Percentiles rank a stretch among this genome's conserved stretches.
Evolutionary conservation across 2,329 filamentous ascomycete species (phyloP).

Genomic region (Aspergillus pseudoglaucus): DNA sequence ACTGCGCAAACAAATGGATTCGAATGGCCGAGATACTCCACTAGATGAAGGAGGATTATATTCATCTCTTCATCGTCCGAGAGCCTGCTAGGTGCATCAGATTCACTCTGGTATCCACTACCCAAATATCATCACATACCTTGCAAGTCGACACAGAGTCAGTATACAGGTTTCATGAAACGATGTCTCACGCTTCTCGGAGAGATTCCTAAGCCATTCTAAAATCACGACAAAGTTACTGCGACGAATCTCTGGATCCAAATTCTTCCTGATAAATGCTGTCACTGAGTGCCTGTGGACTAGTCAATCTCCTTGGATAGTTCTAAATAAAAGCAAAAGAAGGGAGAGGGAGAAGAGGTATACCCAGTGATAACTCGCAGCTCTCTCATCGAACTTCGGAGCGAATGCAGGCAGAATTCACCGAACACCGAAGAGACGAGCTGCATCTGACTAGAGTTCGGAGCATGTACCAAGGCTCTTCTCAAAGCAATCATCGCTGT

Average conservation of each 20-base stretch:
- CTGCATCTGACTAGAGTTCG: conserved; percentile 54
- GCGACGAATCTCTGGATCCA: conserved; percentile 44
- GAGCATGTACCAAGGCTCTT: conserved; percentile 62
- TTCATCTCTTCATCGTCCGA: conserved; percentile 79
- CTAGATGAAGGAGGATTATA: conserved; percentile 71
- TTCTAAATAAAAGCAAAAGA: background rate
- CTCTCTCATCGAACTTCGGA: conserved; percentile 80
- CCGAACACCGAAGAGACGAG: conserved; percentile 63
- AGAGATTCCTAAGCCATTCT: conserved; percentile 64
- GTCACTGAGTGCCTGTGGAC: conserved; percentile 54
- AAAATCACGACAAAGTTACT: conserved; percentile 66
- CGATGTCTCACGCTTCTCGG: conserved; percentile 59
- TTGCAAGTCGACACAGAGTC: conserved; percentile 77
- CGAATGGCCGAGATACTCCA: conserved; percentile 79
- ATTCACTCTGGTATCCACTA: background rate
- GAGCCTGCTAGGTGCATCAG: conserved; percentile 39
- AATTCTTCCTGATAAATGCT: conserved; percentile 53
- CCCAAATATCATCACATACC: conserved; percentile 37
- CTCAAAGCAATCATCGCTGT: conserved; percentile 66
- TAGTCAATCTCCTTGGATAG: conserved; percentile 4
- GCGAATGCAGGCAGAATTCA: conserved; percentile 72
- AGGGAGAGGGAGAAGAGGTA: background rate
- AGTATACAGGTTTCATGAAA: conserved; percentile 79
- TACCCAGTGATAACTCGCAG: conserved; percentile 73
- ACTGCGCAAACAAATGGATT: conserved; percentile 74